Percentiles rank a stretch among this genome's conserved stretches.
phyloP scores from a whole-genome alignment of 2,329 filamentous ascomycete species.

The Sporothrix mexicana region DNA sequence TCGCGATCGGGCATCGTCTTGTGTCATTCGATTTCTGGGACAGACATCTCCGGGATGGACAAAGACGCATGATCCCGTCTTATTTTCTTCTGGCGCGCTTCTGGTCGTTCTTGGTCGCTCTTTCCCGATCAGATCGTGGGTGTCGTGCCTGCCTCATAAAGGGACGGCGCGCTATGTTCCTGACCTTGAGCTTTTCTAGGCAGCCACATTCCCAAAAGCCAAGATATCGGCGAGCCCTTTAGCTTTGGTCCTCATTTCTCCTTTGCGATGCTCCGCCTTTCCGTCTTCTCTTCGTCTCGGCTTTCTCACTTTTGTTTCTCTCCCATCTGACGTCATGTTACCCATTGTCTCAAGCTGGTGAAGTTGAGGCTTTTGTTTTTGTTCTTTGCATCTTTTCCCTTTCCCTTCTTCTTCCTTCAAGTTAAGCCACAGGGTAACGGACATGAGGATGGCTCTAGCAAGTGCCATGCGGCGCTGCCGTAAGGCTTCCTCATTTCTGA shows the following conservation, averaged over 20 bases:
- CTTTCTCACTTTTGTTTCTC: not conserved
- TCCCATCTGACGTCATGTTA: constrained; percentile 4
- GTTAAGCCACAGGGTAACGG: not conserved
- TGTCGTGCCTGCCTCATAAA: not conserved
- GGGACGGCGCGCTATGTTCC: not conserved
- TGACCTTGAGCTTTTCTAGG: not conserved
- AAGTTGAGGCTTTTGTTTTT: not conserved
- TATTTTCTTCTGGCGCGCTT: constrained; percentile 23
- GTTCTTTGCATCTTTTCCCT: not conserved
- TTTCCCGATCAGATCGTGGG: not conserved
- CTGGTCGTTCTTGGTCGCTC: constrained; percentile 1
- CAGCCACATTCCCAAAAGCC: constrained; percentile 10
- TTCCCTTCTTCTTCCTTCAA: too few species aligned
- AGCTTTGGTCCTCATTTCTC: not conserved
- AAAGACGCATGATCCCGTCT: constrained; percentile 3
- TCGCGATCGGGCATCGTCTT: not conserved
- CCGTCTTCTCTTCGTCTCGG: not conserved
- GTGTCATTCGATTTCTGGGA: not conserved
- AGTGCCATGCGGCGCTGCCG: not conserved
- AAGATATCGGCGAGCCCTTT: not conserved
- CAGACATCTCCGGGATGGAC: constrained; percentile 7
- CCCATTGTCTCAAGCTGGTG: not conserved
- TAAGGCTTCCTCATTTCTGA: not conserved
- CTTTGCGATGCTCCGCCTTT: not conserved
- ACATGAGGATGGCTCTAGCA: too few species aligned